Conservation (phyloP, 805 yeast genomes). For the Ogataea methanolica region DNA sequence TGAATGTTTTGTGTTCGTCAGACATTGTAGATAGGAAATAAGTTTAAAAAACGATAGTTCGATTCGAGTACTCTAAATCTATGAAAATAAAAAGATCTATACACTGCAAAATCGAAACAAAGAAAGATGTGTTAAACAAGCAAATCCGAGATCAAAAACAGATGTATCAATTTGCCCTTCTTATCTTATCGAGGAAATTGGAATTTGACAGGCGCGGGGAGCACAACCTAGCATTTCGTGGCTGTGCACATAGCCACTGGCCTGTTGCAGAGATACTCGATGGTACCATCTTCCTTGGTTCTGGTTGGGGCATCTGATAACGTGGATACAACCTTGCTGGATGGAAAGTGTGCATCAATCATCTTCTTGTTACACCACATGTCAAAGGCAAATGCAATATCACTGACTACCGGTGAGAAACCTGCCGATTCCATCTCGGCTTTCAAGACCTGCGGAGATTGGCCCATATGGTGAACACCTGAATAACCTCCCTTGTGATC, state of each 20-base stretch:
- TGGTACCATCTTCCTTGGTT: too few species aligned
- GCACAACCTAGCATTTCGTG: too few species aligned
- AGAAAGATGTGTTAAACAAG: too few species aligned
- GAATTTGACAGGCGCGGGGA: too few species aligned
- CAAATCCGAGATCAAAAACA: too few species aligned
- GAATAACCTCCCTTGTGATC: background rate
- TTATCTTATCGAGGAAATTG: too few species aligned
- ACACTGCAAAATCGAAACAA: too few species aligned
- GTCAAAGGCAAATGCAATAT: background rate
- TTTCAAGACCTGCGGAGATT: background rate
- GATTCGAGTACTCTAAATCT: background rate
- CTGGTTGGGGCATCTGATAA: too few species aligned
- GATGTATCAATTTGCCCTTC: too few species aligned
- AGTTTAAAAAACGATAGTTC: background rate
- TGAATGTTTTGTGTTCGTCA: slow-evolving; percentile 28
- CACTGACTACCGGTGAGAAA: background rate
- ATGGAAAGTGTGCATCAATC: background rate
- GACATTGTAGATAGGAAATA: slow-evolving; percentile 4
- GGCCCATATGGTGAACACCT: background rate
- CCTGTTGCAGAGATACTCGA: too few species aligned
- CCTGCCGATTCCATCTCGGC: background rate
- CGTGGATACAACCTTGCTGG: too few species aligned
- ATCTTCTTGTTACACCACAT: background rate
- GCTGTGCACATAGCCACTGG: too few species aligned
- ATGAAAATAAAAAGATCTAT: background rate